A percentile compares a stretch with the other conserved stretches of the same genome.
phyloP scores from a whole-genome alignment of 768 basidiomycete genomes.

The Gloeophyllum trabeum region DNA sequence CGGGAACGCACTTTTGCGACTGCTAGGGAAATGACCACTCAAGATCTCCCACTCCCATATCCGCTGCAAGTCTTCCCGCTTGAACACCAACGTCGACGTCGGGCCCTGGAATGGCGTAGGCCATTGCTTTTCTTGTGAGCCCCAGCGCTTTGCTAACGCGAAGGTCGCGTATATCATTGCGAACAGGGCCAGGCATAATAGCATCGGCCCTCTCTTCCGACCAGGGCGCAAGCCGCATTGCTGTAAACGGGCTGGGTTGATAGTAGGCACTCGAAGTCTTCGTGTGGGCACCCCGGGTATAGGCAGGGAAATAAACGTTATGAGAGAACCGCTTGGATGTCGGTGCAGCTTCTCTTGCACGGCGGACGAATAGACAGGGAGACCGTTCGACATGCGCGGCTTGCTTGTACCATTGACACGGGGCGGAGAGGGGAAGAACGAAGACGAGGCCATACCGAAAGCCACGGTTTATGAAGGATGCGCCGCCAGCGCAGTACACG shows the following conservation, averaged over 20 bases:
- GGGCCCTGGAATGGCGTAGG: conserved; percentile 39
- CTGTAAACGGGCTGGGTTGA: conserved; percentile 51
- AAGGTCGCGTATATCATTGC: conserved; percentile 42
- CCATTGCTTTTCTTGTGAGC: conserved; percentile 52
- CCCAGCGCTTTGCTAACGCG: conserved; percentile 50
- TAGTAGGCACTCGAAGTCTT: conserved; percentile 43
- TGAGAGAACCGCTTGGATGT: conserved; percentile 23
- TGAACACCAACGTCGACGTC: conserved; percentile 63
- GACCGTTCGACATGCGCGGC: conserved; percentile 26
- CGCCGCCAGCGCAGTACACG: too few relatives aligned
- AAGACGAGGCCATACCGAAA: conserved; percentile 33
- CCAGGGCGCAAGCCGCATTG: conserved; percentile 48
- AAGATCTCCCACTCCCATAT: conserved; percentile 96
- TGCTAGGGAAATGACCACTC: conserved; percentile 90
- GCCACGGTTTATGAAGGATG: too few relatives aligned
- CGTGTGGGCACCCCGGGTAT: conserved; percentile 50
- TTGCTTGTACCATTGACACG: conserved; percentile 38
- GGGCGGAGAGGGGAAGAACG: conserved; percentile 34
- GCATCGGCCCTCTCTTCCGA: conserved; percentile 40
- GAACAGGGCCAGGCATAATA: conserved; percentile 37
- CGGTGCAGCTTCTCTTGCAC: conserved; percentile 56
- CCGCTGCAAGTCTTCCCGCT: conserved; percentile 68
- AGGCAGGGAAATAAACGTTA: conserved; percentile 53
- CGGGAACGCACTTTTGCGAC: conserved; percentile 50
- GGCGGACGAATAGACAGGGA: conserved; percentile 41